Evolutionary conservation across 306 rosid species (phyloP), one percentile per base, ranked within the genome.

Genomic region (Corylus avellana): DNA sequence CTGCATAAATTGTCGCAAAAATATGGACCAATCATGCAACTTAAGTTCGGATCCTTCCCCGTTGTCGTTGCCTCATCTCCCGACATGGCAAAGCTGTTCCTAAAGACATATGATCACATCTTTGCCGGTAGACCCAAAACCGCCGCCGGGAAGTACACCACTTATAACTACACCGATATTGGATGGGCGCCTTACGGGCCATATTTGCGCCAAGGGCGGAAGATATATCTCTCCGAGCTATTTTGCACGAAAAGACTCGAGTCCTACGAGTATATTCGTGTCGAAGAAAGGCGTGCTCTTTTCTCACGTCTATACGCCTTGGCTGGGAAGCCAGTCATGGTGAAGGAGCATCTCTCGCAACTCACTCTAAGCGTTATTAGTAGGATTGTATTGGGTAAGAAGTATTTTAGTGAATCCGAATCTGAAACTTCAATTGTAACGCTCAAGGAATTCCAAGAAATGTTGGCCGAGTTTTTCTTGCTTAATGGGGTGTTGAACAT

Each of bases 201-300:
- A 8, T 80, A 82, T 48, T 84, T 88, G 85, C 85, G 79, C 61
- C 88, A 84, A 63, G 88, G 86, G 35, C 82, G 90, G 1, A 87
- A 81, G 54, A 68, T 87, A 17, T 81, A 14, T 58, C 77, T 72
- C 58, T 22, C 80, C 3, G 73, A 84, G 80, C 72, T 87, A 3
- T 87, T 87, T 32, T 79, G 70, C 77, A 29, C 79, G 0, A 79
- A 74, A 61, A 25, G 76, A 37, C 83, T 84, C 1, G 75, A 82
- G 1, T 82, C 86, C 0, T 80, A 10, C 5, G 81, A 84, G 62
- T 73, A 82, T 35, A 70, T 87, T 22, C 81, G 85, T 0, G 75
- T 53, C 2, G 87, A 86, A 78, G 89, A 86, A 70, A 78, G 51
- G 53, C 81, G 27, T 0, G 73, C 53, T 2, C 81, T 80, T 46